Evolutionary conservation across 495 filamentous ascomycete genomes (phyloP), one percentile per base, ranked within the genome.

Genomic region (Penicillium cataractarum): DNA sequence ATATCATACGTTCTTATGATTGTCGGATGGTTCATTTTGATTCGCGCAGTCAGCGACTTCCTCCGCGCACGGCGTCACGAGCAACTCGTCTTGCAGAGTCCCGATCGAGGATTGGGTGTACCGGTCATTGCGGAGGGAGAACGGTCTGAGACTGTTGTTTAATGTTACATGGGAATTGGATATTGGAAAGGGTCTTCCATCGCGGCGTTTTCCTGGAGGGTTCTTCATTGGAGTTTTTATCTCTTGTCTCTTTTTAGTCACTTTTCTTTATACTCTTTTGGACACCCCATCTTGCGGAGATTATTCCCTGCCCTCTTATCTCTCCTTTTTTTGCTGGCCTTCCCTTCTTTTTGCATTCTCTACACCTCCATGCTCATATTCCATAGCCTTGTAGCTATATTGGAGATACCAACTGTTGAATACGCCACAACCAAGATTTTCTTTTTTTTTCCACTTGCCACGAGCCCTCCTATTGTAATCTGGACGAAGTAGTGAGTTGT

Each of bases 21-120:
- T 75, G 89, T 97, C 15, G 95, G 95, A 3, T 99, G 95, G 95
- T 98, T 98, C 65, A 92, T 99, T 55, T 76, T 99, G 56, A 98
- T 99, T 62, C 84, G 91, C 69, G 86, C 92, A 15, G 89, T 97
- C 51, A 91, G 88, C 70, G 92, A 97, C 69, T 98, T 92, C 73
- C 75, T 98, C 50, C 87, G 86, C 58, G 94, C 92, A 48, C 82
- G 93, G 70, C 85, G 90, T 68, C 96, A 97, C 73, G 94, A 98
- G 79, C 90, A 93, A 70, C 80, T 99, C 48, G 92, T 99, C 8
- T 73, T 97, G 65, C 92, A 96, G 73, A 97, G 93, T 73, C 95
- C 96, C 6, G 95, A 97, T 64, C 84, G 95, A 46, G 95, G 96
- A 12, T 78, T 98, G 46, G 86, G 86, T 7, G 86, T 97, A 27